Evolutionary conservation across 768 basidiomycete genomes (phyloP).

Genomic region (Cyathus striatus): DNA sequence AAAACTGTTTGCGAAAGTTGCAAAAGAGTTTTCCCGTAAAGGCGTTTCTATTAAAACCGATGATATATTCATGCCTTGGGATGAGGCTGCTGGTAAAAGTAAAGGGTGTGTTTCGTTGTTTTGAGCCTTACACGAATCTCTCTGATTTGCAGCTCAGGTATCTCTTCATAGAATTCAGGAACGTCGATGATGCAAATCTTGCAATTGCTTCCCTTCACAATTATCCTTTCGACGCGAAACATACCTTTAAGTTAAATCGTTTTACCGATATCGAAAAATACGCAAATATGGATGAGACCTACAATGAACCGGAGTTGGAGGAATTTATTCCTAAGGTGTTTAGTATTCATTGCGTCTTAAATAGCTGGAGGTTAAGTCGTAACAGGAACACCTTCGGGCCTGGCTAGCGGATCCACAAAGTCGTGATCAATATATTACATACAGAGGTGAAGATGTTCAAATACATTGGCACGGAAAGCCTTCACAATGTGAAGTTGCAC

Average conservation of each 20-base stretch:
- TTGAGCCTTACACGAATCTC: background rate
- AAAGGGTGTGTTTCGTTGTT: conserved; percentile 70
- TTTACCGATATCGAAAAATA: conserved; percentile 89
- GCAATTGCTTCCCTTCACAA: conserved; percentile 67
- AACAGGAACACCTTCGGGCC: conserved; percentile 88
- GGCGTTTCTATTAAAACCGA: conserved; percentile 73
- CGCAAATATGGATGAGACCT: conserved; percentile 71
- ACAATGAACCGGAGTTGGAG: conserved; percentile 67
- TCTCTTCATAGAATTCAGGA: conserved; percentile 77
- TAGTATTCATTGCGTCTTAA: conserved; percentile 2
- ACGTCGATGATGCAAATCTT: conserved; percentile 61
- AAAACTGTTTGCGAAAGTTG: conserved; percentile 73
- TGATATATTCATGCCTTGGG: conserved; percentile 86
- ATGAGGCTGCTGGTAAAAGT: conserved; percentile 75
- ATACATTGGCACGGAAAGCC: conserved; percentile 93
- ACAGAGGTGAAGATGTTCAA: conserved; percentile 86
- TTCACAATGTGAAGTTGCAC: conserved; percentile 76
- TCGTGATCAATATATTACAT: conserved; percentile 94
- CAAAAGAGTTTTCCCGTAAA: conserved; percentile 80
- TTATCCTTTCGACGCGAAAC: conserved; percentile 82
- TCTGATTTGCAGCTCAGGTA: conserved; percentile 43
- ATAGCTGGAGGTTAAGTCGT: conserved; percentile 3
- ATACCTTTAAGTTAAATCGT: conserved; percentile 79
- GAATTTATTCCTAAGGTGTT: conserved; percentile 72
- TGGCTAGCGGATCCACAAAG: conserved; percentile 93